Base-by-base conservation (phyloP, 345 rosid genomes). In the Euphorbia tirucalli region DNA sequence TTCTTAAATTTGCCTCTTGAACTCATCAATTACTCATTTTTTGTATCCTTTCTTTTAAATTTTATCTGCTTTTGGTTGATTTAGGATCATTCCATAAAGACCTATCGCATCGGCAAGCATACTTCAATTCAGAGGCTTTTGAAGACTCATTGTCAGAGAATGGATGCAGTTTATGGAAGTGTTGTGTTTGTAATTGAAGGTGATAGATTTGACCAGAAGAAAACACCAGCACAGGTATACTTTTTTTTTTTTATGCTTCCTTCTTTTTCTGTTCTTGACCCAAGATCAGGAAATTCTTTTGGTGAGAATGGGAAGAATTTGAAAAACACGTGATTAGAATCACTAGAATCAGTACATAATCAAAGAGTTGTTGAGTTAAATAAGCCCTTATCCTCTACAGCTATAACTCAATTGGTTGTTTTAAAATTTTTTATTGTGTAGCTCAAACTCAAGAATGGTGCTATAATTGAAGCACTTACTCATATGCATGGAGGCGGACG, bases 201-300 rank as follows among this genome's bases (percentile, higher is more conserved):
- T 8, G 4, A 14, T 7, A 54, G 56, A 2, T 44, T 65, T 46
- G 14, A 37, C 7, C 1, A 3, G 0, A 27, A 27, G 13, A 65
- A 65, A 65, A 65, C 69, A 65, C 56, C 69, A 65, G 56, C 69
- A 24, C 22, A 65, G 55, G 69, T 65, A 44, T 14, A 28, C 4
- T 43, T 28, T 59, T 10, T 28, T 14, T 28, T 15, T 28, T 30
- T 15, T 59, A 5, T 13, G 6, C 19, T 15, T 61, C 22, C 11
- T 2, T 21, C 13, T 27, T 28, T 18, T 62, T 14, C 4, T 39
- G 27, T 9, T 62, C 7, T 14, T 37, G n/a, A n/a, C n/a, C n/a
- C n/a, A n/a, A n/a, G n/a, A n/a, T n/a, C n/a, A n/a, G n/a, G n/a
- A n/a, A n/a, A n/a, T n/a, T n/a, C n/a, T n/a, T n/a, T n/a, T n/a